Conservation (phyloP, 1,284 basidiomycete species). For the Acaromyces ingoldii region DNA sequence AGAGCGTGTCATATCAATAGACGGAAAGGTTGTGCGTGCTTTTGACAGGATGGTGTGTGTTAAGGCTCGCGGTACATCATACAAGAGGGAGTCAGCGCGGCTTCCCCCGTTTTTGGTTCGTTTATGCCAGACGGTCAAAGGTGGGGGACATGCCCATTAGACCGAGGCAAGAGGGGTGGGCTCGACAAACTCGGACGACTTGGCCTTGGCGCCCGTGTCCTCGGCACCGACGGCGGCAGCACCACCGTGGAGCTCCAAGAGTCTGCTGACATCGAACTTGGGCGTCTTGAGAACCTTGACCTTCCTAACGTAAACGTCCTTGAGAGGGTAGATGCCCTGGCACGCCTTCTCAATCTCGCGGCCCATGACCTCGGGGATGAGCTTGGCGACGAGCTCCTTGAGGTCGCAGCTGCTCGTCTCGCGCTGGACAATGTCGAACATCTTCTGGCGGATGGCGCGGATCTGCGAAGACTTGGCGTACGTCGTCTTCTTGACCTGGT, state of each 20-base stretch:
- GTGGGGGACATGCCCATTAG: too few species aligned
- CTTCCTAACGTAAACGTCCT: conserved; percentile 91
- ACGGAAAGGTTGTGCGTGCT: too few species aligned
- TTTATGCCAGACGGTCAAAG: too few species aligned
- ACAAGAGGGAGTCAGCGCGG: too few species aligned
- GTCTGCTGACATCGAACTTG: conserved; percentile 90
- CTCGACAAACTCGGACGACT: conserved; percentile 82
- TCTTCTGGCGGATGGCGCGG: conserved; percentile 97
- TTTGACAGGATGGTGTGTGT: too few species aligned
- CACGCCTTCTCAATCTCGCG: conserved; percentile 99
- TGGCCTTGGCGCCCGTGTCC: conserved; percentile 83
- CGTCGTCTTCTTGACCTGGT: conserved; percentile 98
- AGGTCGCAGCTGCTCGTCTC: conserved; percentile 93
- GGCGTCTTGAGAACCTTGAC: conserved; percentile 87
- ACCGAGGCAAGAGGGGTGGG: conserved; percentile 75
- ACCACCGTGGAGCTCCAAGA: conserved; percentile 93
- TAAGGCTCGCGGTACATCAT: too few species aligned
- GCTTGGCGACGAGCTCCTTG: conserved; percentile 92
- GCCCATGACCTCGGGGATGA: conserved; percentile 97
- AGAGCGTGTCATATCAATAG: too few species aligned
- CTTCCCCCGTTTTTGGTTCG: too few species aligned
- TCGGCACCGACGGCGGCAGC: conserved; percentile 53
- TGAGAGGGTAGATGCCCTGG: conserved; percentile 88
- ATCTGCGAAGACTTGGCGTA: conserved; percentile 95
- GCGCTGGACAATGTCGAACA: conserved; percentile 99